Percentiles rank a stretch among this genome's conserved stretches.
Evolutionary conservation across 305 asterid genomes (phyloP).

Genomic region (Solanum hybrid): DNA sequence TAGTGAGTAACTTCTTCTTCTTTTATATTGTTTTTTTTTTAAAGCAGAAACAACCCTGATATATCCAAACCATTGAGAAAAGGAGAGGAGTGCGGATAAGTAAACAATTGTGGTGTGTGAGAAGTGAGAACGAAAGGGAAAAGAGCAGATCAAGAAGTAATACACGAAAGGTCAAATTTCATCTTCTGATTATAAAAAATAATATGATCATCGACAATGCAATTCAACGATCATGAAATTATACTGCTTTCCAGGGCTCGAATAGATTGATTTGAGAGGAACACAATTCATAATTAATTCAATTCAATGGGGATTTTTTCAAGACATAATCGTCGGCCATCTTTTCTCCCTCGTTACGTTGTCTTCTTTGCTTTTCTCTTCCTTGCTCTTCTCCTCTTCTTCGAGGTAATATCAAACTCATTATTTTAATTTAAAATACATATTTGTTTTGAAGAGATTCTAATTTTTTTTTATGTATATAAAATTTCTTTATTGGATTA

Average conservation of each 20-base stretch:
- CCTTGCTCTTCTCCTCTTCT: constrained; percentile 9
- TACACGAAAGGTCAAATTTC: neutral
- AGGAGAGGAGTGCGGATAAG: neutral
- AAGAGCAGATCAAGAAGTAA: neutral
- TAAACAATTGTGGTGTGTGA: neutral
- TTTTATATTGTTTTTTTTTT: neutral
- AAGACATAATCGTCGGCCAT: neutral
- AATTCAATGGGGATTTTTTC: constrained; percentile 8
- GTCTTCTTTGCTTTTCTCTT: constrained; percentile 4
- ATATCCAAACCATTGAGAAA: neutral
- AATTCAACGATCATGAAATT: neutral
- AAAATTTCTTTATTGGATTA: neutral
- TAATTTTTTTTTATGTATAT: neutral
- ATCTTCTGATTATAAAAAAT: neutral
- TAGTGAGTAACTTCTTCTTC: neutral
- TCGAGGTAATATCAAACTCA: constrained; percentile 4
- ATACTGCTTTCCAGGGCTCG: neutral
- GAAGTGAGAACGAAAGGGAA: neutral
- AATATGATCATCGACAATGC: neutral
- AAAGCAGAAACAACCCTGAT: neutral
- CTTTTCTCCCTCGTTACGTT: constrained; percentile 12
- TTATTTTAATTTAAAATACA: neutral
- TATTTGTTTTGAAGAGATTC: neutral
- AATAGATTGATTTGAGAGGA: neutral
- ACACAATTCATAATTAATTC: neutral